Base-by-base conservation (phyloP, 2,329 filamentous ascomycete species). In the Trichoderma simmonsii region DNA sequence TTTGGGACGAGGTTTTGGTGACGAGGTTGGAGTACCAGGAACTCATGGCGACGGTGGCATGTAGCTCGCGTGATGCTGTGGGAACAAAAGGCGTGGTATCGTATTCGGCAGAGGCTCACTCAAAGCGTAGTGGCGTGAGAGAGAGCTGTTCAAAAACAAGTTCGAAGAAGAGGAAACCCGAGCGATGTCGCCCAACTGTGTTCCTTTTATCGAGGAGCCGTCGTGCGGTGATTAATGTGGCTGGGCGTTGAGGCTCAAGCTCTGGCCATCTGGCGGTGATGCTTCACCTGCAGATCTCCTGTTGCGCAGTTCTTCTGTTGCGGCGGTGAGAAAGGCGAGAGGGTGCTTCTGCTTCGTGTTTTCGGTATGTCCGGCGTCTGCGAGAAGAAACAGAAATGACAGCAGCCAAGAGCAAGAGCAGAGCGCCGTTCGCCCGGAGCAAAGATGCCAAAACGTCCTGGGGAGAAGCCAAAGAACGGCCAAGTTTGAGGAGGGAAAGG, bases 21-120 rank as follows among this genome's bases (percentile, higher is more conserved):
- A 91, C 83, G 79, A 91, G 87, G 79, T 91, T 93, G 78, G 91
- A 92, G 83, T 97, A 92, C 87, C 95, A 97, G 77, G 91, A 92
- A 78, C 92, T 87, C 91, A 94, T 94, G 77, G 77, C 84, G 79
- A 71, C 30, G 56, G 30, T 18, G 48, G 70, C 21, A 57, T 39
- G 11, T 26, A 51, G 34, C 48, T 71, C 63, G 63, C 54, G 57
- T 36, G 54, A 12, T 43, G 66, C 51, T 39, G 56, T 15, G 8
- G 36, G 26, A 36, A 43, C 36, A 43, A 51, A 18, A 21, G 24
- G 34, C 24, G 11, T 11, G 57, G n/a, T n/a, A n/a, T 32, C 14
- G 51, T 26, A 34, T 43, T 26, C 34, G 36, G 36, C 21, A 24
- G 5, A 6, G 26, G 15, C 24, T 21, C 34, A 6, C 36, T 43